Base-by-base conservation (phyloP, 2,329 filamentous ascomycete species). In the Emydomyces testavorans region DNA sequence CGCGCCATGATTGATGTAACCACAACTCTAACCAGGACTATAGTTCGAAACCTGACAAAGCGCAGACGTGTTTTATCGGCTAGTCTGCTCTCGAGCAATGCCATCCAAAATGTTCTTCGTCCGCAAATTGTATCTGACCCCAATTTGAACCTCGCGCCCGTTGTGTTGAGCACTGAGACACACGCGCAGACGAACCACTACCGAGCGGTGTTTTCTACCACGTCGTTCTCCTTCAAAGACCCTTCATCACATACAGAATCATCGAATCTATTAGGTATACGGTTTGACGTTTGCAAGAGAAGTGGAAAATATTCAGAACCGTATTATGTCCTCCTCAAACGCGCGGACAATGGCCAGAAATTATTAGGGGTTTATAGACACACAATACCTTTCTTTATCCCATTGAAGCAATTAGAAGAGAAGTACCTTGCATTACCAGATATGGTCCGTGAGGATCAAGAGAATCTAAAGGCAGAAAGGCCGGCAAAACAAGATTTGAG, bases 211-310 rank as follows among this genome's bases (percentile, higher is more conserved):
- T 70, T 70, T 55, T 67, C 67, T 4, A 60, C 65, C 8, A 72
- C 69, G 1, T 58, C 66, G 2, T 72, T 72, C 49, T 68, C 68
- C 3, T 72, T 70, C 54, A 63, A 60, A 43, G 69, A 72, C 44
- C 69, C 69, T 2, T 64, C 64, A 0, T 65, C 68, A 2, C 58
- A 56, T 18, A 23, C 49, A 1, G 54, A 58, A 6, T 47, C 54
- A 3, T 54, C 56, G 15, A 60, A 61, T 31, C 55, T 71, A 1
- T 54, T 71, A 2, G 69, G 69, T 1, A 52, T 71, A 8, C 60
- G 68, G 10, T 63, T 71, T 18, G 69, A 71, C 34, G 53, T 71
- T 16, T 67, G 63, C 52, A 50, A 56, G 16, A 61, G 66, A 1
- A 59, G 59, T 29, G 69, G 69, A 3, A 58, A 54, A 2, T 71